These are phyloP conservation scores for Phialophora verrucosa DNA, from an alignment of 2,329 filamentous ascomycete species.

Conservation along the genomic window DNA sequence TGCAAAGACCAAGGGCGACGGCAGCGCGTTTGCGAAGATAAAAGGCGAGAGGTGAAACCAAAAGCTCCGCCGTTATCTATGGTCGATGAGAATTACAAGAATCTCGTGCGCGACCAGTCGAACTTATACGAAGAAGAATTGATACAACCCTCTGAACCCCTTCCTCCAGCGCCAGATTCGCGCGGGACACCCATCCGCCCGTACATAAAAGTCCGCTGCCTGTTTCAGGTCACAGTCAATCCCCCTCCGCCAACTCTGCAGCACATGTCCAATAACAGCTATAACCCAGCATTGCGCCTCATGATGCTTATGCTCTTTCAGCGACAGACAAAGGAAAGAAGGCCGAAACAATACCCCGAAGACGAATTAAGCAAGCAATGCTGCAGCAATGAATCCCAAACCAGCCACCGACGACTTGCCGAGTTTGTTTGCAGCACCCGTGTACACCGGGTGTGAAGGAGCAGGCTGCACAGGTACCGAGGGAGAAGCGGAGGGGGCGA, in stretches of 20 bases:
- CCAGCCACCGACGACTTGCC: slow-evolving; percentile 25
- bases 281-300: slow-evolving; percentile 1
- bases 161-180: slow-evolving; percentile 1
- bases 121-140: slow-evolving; percentile 25
- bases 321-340: slow-evolving; percentile 8
- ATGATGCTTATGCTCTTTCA: slow-evolving; percentile 7
- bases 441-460: slow-evolving; percentile 20
- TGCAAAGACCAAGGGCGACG: slow-evolving; percentile 34
- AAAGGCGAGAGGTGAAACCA: slow-evolving; percentile 34
- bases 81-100: slow-evolving; percentile 9
- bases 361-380: slow-evolving; percentile 22
- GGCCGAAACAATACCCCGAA: not conserved
- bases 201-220: slow-evolving; percentile 5
- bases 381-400: slow-evolving; percentile 25
- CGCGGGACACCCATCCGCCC: slow-evolving; percentile 4
- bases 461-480: slow-evolving; percentile 20
- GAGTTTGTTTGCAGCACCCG: slow-evolving; percentile 29
- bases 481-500: slow-evolving; percentile 3
- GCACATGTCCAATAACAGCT: not conserved
- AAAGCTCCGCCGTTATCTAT: not conserved
- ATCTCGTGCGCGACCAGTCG: slow-evolving; percentile 19
- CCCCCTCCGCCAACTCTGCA: not conserved
- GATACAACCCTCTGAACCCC: slow-evolving; percentile 8
- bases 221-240: slow-evolving; percentile 3
- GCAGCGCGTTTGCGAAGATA: slow-evolving; percentile 38